Evolutionary conservation across 345 rosid species (phyloP), one percentile per base, ranked within the genome.

Genomic region (Combretum micranthum): DNA sequence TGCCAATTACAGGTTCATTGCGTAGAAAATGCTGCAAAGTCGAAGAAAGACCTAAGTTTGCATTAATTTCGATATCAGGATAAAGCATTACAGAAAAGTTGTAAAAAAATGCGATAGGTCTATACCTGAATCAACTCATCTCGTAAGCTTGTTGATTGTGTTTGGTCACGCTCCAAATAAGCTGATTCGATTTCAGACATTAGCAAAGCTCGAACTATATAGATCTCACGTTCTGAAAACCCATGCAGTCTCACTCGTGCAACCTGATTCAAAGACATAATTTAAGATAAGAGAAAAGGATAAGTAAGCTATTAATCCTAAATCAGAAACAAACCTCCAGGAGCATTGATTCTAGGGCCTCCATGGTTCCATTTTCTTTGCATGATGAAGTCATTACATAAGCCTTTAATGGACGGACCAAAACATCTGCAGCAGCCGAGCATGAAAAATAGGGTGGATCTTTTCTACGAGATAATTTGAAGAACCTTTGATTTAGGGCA

Each of bases 141-240:
- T 39, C 86, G 72, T 74, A 90, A 73, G 80, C 79, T 87, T 59
- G 96, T 75, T 57, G 97, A 90, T 56, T 87, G 96, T 74, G 78
- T 80, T 78, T 90, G 96, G 67, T 90, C 96, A 62, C 96, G 96
- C 70, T 90, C 96, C 71, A 90, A 79, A 82, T 82, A 90, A 60
- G 97, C 94, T 59, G 97, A 90, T 76, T 90, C 96, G 54, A 90
- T 85, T 76, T 83, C 89, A 0, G 96, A 87, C 88, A 90, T 81
- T 65, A 83, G 67, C 57, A 83, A 73, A 67, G 98, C 87, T 48
- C 86, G 84, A 52, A 80, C 96, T 64, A 91, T 62, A 56, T 87
- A 75, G 72, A 91, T 82, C 67, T 91, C 98, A 55, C 80, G 91
- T 44, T 91, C 98, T 55, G 96, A 87, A 77, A 91, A 91, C 61